Evolutionary conservation across 2,329 filamentous ascomycete genomes (phyloP).

Genomic region (Ustilaginoidea virens): DNA sequence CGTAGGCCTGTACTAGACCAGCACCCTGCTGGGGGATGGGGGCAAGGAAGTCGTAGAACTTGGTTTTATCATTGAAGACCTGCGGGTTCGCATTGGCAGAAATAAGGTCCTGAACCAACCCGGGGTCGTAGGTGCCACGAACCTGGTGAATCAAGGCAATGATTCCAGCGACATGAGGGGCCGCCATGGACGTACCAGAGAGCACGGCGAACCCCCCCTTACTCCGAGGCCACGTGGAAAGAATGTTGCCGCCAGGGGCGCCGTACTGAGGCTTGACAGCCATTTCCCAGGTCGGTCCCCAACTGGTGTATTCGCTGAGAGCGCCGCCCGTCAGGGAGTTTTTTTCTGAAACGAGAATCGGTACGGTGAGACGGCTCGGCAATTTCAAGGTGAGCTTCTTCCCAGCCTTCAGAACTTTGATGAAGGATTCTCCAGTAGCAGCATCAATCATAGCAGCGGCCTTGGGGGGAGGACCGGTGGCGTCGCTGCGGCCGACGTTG

Average conservation of each 20-base stretch:
- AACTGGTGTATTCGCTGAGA: conserved; percentile 36
- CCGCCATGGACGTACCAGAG: conserved; percentile 46
- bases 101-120: conserved; percentile 31
- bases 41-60: conserved; percentile 24
- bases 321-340: conserved; percentile 29
- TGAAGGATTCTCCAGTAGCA: conserved; percentile 26
- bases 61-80: conserved; percentile 28
- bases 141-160: conserved; percentile 37
- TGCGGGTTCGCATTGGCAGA: conserved; percentile 33
- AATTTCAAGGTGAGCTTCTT: conserved; percentile 28
- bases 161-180: conserved; percentile 38
- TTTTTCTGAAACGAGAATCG: conserved; percentile 14
- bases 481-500: conserved; percentile 16
- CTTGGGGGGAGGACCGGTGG: conserved; percentile 12
- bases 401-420: conserved; percentile 25
- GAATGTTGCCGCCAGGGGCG: conserved; percentile 39
- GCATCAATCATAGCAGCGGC: conserved; percentile 26
- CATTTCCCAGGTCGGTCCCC: conserved; percentile 46
- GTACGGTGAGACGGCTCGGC: conserved; percentile 22
- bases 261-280: conserved; percentile 39
- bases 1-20: conserved; percentile 43
- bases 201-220: conserved; percentile 33
- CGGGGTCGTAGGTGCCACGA: conserved; percentile 34
- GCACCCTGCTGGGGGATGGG: conserved; percentile 45
- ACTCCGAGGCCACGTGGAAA: conserved; percentile 37